A percentile compares a stretch with the other conserved stretches of the same genome.
These are phyloP conservation scores for Mycena vitilis DNA, from an alignment of 768 basidiomycete genomes.

Conservation along the genomic window DNA sequence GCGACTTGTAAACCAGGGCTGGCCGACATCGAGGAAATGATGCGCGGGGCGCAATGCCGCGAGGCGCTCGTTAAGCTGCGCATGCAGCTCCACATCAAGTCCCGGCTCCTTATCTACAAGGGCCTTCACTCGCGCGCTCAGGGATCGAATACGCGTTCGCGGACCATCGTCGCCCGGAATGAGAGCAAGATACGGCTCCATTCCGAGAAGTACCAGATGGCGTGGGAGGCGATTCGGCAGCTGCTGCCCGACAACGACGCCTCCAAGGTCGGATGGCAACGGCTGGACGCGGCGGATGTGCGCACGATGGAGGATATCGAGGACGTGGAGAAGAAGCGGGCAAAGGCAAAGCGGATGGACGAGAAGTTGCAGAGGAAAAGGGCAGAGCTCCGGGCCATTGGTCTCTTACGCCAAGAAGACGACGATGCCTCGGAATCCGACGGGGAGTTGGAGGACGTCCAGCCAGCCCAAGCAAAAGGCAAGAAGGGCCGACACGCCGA, in stretches of 20 bases:
- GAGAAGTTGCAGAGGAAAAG: too few species aligned
- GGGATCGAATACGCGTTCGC: background rate
- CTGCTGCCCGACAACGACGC: too few species aligned
- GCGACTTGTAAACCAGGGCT: background rate
- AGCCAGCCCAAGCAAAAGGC: too few species aligned
- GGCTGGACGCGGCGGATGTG: too few species aligned
- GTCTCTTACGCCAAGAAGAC: too few species aligned
- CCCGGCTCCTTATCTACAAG: constrained; percentile 2
- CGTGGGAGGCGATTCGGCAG: background rate
- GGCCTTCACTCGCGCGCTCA: background rate
- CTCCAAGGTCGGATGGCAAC: too few species aligned
- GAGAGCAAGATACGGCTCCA: background rate
- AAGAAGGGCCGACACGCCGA: too few species aligned
- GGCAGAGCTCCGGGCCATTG: too few species aligned
- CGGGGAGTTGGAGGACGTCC: too few species aligned
- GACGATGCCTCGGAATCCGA: too few species aligned
- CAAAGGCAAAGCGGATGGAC: too few species aligned
- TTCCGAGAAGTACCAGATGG: background rate
- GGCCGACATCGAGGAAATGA: background rate
- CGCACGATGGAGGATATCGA: background rate
- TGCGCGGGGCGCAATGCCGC: background rate
- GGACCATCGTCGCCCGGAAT: background rate
- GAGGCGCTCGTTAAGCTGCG: background rate
- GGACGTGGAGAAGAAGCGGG: too few species aligned
- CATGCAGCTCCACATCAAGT: constrained; percentile 1